Evolutionary conservation across 1,284 basidiomycete genomes (phyloP), one percentile per base, ranked within the genome.

Genomic region (Cutaneotrichosporon mucoides): DNA sequence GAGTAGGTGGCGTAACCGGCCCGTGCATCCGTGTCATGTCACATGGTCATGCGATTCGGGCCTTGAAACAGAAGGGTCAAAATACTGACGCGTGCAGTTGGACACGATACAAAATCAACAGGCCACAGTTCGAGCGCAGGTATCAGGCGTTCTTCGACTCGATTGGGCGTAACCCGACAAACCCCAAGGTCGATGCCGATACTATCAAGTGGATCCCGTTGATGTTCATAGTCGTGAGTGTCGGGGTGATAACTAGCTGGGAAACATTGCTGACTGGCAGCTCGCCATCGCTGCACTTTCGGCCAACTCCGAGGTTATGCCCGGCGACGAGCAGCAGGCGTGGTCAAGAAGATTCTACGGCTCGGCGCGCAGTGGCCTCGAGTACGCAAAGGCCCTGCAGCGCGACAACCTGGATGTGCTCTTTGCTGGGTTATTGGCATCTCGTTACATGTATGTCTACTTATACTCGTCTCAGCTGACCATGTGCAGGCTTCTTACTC

Each of bases 31-130:
- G 24, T 24, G 24, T 24, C 24, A 24, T 24, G 24, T 24, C 24
- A 24, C 24, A 24, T 24, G 24, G 24, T 24, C 24, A 24, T 24
- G 24, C 7, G 3, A n/a, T 10, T 8, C 38, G 12, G 38, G 38
- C 38, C 38, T 40, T 40, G 12, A 40, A 40, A 12, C 8, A 36
- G 49, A 40, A 34, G 38, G 9, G 24, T 24, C 24, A 33, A 9
- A 13, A 40, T 37, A 34, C 40, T 36, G 6, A 42, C 41, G 13
- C 42, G 12, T 33, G 16, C 53, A 78, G 77, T 68, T 79, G 78
- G 78, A 79, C 78, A 4, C 64, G 78, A n/a, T 79, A 79, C 60
- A 78, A 79, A 57, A 76, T 79, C 66, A 78, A 79, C 63, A 69
- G 73, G 42, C 70, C 73, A 10, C 68, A 71, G 16, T 79, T 79